phyloP scores from a whole-genome alignment of 805 yeast genomes.

The Saccharomycopsis vini region DNA sequence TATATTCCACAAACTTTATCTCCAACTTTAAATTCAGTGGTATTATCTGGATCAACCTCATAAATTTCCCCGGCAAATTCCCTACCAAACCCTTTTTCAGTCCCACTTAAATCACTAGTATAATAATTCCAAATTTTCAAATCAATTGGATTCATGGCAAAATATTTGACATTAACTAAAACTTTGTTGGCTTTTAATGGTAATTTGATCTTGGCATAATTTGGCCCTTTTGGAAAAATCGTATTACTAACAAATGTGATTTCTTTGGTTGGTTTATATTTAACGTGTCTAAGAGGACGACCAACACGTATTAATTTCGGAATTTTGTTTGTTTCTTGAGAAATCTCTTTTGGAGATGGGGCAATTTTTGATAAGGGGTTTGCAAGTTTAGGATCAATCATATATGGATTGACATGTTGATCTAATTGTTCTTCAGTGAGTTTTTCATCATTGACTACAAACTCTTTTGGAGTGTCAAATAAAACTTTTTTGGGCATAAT shows the following conservation, averaged over 20 bases:
- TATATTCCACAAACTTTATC: slow-evolving; percentile 58
- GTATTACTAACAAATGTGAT: slow-evolving; percentile 28
- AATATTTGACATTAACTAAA: slow-evolving; percentile 49
- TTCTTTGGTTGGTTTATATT: slow-evolving; percentile 43
- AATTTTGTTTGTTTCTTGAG: slow-evolving; percentile 4
- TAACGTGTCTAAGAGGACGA: slow-evolving; percentile 43
- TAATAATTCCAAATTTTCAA: slow-evolving; percentile 50
- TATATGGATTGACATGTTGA: slow-evolving; percentile 14
- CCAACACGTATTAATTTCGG: slow-evolving; percentile 27
- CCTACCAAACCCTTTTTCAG: slow-evolving; percentile 59
- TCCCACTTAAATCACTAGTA: slow-evolving; percentile 38
- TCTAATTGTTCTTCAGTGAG: slow-evolving; percentile 17
- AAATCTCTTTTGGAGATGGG: slow-evolving; percentile 14
- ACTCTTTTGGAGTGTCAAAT: slow-evolving; percentile 5
- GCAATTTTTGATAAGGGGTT: background rate
- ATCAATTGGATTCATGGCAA: slow-evolving; percentile 60
- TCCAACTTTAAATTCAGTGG: slow-evolving; percentile 33
- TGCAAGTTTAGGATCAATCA: slow-evolving; percentile 5
- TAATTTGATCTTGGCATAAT: slow-evolving; percentile 42
- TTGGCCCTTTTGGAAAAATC: slow-evolving; percentile 33
- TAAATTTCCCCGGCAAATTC: slow-evolving; percentile 57
- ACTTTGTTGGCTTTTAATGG: slow-evolving; percentile 42
- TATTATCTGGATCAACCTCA: slow-evolving; percentile 40
- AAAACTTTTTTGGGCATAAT: slow-evolving; percentile 4
- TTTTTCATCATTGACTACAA: slow-evolving; percentile 13